phyloP scores from a whole-genome alignment of 257 asterid species.

The Buddleja alternifolia region DNA sequence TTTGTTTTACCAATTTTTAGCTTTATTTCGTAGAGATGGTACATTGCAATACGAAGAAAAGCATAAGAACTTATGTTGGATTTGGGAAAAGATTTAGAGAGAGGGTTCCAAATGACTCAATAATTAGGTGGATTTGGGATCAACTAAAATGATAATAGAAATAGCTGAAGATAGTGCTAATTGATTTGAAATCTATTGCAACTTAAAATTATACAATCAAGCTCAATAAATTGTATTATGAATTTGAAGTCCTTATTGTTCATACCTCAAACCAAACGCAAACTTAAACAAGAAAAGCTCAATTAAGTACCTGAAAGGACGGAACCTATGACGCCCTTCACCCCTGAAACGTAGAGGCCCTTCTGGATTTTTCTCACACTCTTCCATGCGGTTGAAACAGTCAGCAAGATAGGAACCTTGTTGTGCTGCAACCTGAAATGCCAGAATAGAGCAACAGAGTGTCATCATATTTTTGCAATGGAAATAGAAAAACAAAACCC shows the following conservation, averaged over 20 bases:
- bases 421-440: slow-evolving; percentile 87
- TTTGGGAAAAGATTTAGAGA: too few relatives aligned
- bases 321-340: slow-evolving; percentile 95
- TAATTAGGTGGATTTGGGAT: too few relatives aligned
- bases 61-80: not conserved
- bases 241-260: too few relatives aligned
- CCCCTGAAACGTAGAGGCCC: slow-evolving; percentile 96
- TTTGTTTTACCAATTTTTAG: not conserved
- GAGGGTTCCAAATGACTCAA: too few relatives aligned
- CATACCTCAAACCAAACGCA: not conserved
- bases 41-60: too few relatives aligned
- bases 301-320: slow-evolving; percentile 78
- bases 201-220: too few relatives aligned
- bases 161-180: too few relatives aligned
- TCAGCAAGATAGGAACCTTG: slow-evolving; percentile 94
- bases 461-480: not conserved
- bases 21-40: too few relatives aligned
- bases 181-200: too few relatives aligned
- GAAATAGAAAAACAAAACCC: not conserved
- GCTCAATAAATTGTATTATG: too few relatives aligned
- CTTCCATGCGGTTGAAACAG: slow-evolving; percentile 93
- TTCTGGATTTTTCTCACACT: slow-evolving; percentile 81
- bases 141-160: too few relatives aligned
- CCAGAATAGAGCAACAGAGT: slow-evolving; percentile 26
- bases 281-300: slow-evolving; percentile 13